Conservation (phyloP, 208 protist genomes). For the Wallacemonas rigidus region DNA sequence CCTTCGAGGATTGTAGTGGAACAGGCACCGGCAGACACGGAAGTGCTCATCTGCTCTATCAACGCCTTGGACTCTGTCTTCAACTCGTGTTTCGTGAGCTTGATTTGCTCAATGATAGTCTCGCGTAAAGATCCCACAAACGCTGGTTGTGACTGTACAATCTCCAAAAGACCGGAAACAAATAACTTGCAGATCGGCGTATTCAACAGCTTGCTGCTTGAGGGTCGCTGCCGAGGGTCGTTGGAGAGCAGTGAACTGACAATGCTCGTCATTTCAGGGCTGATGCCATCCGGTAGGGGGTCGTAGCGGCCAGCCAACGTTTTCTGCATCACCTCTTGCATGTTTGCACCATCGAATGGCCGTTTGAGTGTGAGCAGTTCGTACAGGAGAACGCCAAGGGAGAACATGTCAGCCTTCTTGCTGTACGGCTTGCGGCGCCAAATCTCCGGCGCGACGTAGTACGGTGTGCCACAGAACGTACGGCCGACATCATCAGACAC, state of each 20-base stretch:
- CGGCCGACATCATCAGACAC: constrained; percentile 56
- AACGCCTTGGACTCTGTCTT: constrained; percentile 40
- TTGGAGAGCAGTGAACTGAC: constrained; percentile 55
- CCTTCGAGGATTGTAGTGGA: constrained; percentile 72
- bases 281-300: constrained; percentile 48
- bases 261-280: constrained; percentile 64
- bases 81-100: constrained; percentile 59
- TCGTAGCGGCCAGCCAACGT: constrained; percentile 57
- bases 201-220: constrained; percentile 64
- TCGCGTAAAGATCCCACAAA: constrained; percentile 61
- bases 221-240: constrained; percentile 57
- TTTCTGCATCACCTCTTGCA: constrained; percentile 79
- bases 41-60: constrained; percentile 45
- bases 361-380: constrained; percentile 85
- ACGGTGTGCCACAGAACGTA: constrained; percentile 88
- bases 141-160: constrained; percentile 71
- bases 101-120: constrained; percentile 59
- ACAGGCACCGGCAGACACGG: constrained; percentile 25
- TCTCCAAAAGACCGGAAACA: constrained; percentile 70
- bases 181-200: constrained; percentile 80
- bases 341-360: constrained; percentile 75
- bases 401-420: constrained; percentile 94
- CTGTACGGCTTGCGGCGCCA: constrained; percentile 92
- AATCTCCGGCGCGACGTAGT: constrained; percentile 94
- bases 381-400: constrained; percentile 86